A percentile compares a stretch with the other conserved stretches of the same genome.
Conservation (phyloP, 805 yeast genomes). For the Ogataea nakhonphanomensis region DNA sequence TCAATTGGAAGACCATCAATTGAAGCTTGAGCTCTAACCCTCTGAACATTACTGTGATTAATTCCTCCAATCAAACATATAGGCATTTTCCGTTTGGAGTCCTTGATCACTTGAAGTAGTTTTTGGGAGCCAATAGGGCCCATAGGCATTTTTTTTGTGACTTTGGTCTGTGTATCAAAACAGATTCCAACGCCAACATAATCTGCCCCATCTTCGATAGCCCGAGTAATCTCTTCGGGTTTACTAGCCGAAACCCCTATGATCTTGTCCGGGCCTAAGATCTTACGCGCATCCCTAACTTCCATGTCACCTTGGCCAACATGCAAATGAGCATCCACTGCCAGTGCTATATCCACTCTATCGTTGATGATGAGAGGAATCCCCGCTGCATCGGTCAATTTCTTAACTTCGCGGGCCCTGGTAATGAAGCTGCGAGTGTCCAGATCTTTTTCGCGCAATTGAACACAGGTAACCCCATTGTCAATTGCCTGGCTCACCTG, state of each 20-base stretch:
- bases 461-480: conserved; percentile 78
- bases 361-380: conserved; percentile 86
- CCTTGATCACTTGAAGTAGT: conserved; percentile 46
- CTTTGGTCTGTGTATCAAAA: conserved; percentile 70
- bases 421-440: conserved; percentile 66
- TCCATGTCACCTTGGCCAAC: conserved; percentile 91
- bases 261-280: conserved; percentile 72
- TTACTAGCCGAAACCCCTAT: conserved; percentile 74
- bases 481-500: conserved; percentile 63
- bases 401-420: conserved; percentile 58
- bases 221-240: conserved; percentile 51
- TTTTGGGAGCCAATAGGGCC: conserved; percentile 67
- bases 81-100: conserved; percentile 35
- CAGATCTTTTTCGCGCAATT: conserved; percentile 73
- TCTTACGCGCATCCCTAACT: conserved; percentile 49
- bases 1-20: conserved; percentile 49
- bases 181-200: conserved; percentile 85
- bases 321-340: conserved; percentile 86
- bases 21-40: conserved; percentile 51
- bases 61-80: conserved; percentile 84
- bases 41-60: conserved; percentile 57
- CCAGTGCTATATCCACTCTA: conserved; percentile 83
- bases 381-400: conserved; percentile 51
- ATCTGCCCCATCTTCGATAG: conserved; percentile 51
- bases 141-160: conserved; percentile 50